Evolutionary conservation across 768 basidiomycete species (phyloP).

Genomic region (Porphyrellus cyaneotinctus): DNA sequence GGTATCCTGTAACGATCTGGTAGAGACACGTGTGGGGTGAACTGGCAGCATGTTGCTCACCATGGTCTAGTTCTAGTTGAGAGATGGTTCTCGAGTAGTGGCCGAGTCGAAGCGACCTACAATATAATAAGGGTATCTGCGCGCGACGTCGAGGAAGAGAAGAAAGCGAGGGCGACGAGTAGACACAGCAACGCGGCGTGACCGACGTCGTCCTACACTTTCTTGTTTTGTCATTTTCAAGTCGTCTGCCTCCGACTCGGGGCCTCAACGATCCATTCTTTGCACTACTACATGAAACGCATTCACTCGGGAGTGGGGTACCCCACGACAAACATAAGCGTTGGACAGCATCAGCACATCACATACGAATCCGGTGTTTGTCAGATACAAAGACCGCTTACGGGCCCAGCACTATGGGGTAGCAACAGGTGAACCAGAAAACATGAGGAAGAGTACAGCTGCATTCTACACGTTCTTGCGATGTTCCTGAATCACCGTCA

Average conservation of each 20-base stretch:
- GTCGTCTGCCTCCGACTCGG: conserved; percentile 9
- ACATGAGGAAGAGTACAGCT: background rate
- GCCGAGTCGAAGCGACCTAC: background rate
- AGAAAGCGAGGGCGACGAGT: background rate
- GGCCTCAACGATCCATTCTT: conserved; percentile 4
- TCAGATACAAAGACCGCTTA: background rate
- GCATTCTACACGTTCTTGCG: conserved; percentile 32
- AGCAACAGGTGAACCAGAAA: background rate
- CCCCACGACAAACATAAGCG: background rate
- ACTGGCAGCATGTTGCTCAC: conserved; percentile 8
- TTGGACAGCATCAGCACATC: conserved; percentile 6
- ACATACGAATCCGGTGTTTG: background rate
- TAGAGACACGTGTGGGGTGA: conserved; percentile 5
- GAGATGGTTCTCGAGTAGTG: conserved; percentile 7
- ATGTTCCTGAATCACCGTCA: conserved; percentile 36
- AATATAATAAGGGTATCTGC: conserved; percentile 8
- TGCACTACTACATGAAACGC: background rate
- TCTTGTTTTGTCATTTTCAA: conserved; percentile 31
- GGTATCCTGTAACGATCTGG: conserved; percentile 46
- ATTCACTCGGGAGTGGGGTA: no score
- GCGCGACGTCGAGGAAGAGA: conserved; percentile 6
- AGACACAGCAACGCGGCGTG: background rate
- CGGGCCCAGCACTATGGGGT: background rate
- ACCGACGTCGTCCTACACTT: conserved; percentile 7
- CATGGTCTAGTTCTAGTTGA: conserved; percentile 18